phyloP scores from a whole-genome alignment of 192 early-diverging fungal species.

The Backusella liffmaniae region DNA sequence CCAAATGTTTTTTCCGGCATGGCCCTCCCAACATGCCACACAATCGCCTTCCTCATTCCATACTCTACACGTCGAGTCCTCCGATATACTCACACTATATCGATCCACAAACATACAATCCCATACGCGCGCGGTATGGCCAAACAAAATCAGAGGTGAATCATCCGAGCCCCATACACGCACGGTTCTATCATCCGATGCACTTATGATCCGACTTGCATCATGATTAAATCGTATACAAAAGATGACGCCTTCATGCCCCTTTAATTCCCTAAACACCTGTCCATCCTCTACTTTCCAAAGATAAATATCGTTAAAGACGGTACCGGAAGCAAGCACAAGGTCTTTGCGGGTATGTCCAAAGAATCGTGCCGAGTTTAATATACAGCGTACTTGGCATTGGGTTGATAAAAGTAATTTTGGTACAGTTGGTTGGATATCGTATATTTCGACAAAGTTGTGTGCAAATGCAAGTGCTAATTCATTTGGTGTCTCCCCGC shows the following conservation, averaged over 20 bases:
- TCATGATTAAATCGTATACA: conserved; percentile 65
- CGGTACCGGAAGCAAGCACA: conserved; percentile 73
- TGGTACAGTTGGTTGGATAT: conserved; percentile 25
- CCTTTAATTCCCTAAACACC: conserved; percentile 47
- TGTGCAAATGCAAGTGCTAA: conserved; percentile 74
- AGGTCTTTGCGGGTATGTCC: conserved; percentile 50
- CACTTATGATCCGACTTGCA: conserved; percentile 58
- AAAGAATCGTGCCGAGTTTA: conserved; percentile 75
- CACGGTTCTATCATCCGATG: conserved; percentile 84
- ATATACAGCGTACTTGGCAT: conserved; percentile 67
- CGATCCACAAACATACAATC: conserved; percentile 60
- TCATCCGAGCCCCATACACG: conserved; percentile 54
- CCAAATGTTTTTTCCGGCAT: conserved; percentile 82
- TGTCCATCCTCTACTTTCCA: conserved; percentile 62
- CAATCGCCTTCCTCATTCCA: conserved; percentile 64
- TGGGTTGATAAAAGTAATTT: conserved; percentile 40
- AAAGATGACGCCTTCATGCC: conserved; percentile 80
- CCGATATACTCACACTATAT: conserved; percentile 66
- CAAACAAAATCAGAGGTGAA: conserved; percentile 49
- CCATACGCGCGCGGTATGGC: conserved; percentile 83
- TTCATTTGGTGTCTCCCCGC: conserved; percentile 22
- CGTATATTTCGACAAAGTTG: conserved; percentile 66
- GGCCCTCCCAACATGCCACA: conserved; percentile 76
- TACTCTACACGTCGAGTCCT: conserved; percentile 80
- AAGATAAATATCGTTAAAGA: conserved; percentile 78